Evolutionary conservation across 1,284 basidiomycete genomes (phyloP), one percentile per base, ranked within the genome.

Genomic region (Puccinia brachypodii): DNA sequence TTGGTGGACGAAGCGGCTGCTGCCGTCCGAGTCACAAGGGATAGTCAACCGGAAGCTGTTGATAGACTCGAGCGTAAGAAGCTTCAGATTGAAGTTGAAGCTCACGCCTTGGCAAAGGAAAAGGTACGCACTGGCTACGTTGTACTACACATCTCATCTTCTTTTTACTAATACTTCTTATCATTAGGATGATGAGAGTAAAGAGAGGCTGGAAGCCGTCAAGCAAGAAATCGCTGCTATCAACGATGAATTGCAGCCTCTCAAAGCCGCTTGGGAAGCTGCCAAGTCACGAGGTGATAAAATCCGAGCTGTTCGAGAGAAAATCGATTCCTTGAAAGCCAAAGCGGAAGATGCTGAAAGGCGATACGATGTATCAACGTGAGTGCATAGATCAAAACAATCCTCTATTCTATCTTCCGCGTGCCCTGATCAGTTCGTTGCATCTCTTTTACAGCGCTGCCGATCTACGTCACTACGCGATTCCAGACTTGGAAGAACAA

Each of bases 261-360:
- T 97, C 84, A 92, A 92, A 85, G 92, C 93, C 31, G 91, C 92
- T 38, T 96, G 95, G 87, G 94, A 98, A 87, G 92, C 92, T 75
- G 93, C 97, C 87, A 96, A 96, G 89, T 89, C 89, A 76, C 90
- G 93, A 69, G 92, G 93, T 25, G 93, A 98, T 83, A 92, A 97
- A 85, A 91, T 98, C 84, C 92, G 93, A 84, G 88, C 89, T 3
- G 89, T 94, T 44, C 90, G 94, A 76, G 90, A 91, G 85, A 93
- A 90, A 87, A 94, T 99, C 74, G 97, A 99, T 84, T 94, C 97
- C 83, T 89, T 99, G 60, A 93, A 92, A 84, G 92, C 92, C 31
- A 99, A 98, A 88, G 92, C 94, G 0, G 94, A 97, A 84, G 95
- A 97, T 72, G 96, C 96, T 8, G 95, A 98, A 87, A 89, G 96